These are phyloP conservation scores for Chalciporus pseudorubinellus DNA, from an alignment of 768 basidiomycete species.

Conservation along the genomic window DNA sequence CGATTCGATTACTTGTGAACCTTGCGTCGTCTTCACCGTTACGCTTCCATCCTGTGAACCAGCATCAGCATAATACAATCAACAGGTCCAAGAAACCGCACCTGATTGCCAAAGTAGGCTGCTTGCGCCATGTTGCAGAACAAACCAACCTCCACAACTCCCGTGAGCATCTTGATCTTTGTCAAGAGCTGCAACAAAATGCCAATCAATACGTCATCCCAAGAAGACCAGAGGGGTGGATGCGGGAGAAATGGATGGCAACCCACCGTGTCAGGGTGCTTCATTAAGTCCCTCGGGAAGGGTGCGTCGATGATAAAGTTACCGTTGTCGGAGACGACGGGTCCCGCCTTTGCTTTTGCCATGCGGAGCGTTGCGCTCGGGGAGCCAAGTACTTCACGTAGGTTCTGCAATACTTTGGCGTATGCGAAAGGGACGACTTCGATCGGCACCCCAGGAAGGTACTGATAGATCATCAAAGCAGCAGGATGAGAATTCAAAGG, in stretches of 20 bases:
- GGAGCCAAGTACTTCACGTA: constrained; percentile 59
- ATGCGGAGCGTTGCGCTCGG: constrained; percentile 81
- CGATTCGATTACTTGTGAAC: constrained; percentile 21
- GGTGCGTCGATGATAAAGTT: constrained; percentile 98
- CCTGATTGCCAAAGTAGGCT: constrained; percentile 94
- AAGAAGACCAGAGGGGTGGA: not conserved
- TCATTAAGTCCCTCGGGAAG: constrained; percentile 68
- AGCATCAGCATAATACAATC: not conserved
- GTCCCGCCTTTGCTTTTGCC: constrained; percentile 92
- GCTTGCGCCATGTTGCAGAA: constrained; percentile 92
- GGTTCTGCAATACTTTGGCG: constrained; percentile 74
- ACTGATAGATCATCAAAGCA: constrained; percentile 43
- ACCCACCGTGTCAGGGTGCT: constrained; percentile 59
- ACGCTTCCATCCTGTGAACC: constrained; percentile 62
- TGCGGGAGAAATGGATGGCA: not conserved
- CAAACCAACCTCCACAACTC: constrained; percentile 98
- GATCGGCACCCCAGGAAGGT: constrained; percentile 85
- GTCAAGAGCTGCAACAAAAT: constrained; percentile 56
- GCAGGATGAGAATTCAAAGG: not conserved
- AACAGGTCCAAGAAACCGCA: constrained; percentile 26
- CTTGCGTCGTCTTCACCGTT: constrained; percentile 48
- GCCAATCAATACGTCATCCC: not conserved
- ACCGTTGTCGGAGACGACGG: constrained; percentile 95
- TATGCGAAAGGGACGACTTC: constrained; percentile 98
- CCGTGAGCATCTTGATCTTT: constrained; percentile 90